Evolutionary conservation across 371 early-diverging fungal genomes (phyloP).

Genomic region (Saksenaea vasiformis): DNA sequence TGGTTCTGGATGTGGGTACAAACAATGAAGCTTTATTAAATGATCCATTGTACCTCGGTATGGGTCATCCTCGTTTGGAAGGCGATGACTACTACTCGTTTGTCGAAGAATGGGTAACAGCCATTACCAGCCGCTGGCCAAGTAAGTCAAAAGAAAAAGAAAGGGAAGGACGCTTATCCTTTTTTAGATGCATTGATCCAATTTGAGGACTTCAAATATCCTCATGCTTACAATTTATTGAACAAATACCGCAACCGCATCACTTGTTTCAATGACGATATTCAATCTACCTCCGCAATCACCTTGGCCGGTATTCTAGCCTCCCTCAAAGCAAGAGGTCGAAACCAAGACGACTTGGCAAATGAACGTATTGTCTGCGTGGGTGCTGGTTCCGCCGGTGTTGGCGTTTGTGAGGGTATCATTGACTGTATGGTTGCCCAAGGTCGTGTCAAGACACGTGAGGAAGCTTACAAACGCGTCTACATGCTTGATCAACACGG

Average conservation of each 20-base stretch:
- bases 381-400: conserved; percentile 72
- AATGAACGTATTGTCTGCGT: conserved; percentile 62
- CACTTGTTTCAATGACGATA: conserved; percentile 73
- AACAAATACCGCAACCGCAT: conserved; percentile 62
- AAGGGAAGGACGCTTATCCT: background rate
- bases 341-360: conserved; percentile 37
- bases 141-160: conserved; percentile 35
- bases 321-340: conserved; percentile 56
- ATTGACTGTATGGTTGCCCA: conserved; percentile 65
- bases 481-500: conserved; percentile 65
- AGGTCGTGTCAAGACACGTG: conserved; percentile 55
- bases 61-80: conserved; percentile 63
- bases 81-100: conserved; percentile 64
- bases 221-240: conserved; percentile 61
- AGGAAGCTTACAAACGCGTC: conserved; percentile 60
- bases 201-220: conserved; percentile 59
- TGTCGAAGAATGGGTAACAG: conserved; percentile 69
- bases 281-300: conserved; percentile 68
- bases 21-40: conserved; percentile 60
- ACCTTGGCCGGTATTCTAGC: conserved; percentile 66
- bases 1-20: conserved; percentile 68
- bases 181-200: conserved; percentile 50
- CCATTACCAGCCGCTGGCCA: conserved; percentile 62
- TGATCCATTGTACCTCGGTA: conserved; percentile 68
- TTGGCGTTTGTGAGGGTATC: conserved; percentile 70